Conservation (phyloP, 352 stramenopile species). For the Pythium periplocum region DNA sequence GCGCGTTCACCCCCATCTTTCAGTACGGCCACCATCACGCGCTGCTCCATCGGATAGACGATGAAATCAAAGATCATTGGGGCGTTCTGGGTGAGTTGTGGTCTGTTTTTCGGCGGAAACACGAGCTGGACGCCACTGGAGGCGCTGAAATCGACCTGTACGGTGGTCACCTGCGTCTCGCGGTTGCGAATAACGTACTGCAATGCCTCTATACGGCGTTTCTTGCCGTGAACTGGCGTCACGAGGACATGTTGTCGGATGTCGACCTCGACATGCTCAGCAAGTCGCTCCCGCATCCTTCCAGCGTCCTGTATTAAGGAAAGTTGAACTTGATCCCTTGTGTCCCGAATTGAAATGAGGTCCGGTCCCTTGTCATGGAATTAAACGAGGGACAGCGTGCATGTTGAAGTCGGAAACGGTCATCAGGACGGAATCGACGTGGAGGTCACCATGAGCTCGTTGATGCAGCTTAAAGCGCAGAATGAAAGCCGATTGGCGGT, state of each 20-base stretch:
- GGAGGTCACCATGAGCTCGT: constrained; percentile 52
- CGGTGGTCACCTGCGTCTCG: constrained; percentile 26
- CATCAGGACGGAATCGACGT: too few species aligned
- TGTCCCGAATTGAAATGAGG: constrained; percentile 2
- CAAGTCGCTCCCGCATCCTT: constrained; percentile 12
- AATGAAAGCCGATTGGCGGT: constrained; percentile 77
- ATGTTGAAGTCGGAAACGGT: too few species aligned
- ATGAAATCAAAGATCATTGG: constrained; percentile 20
- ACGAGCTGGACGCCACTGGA: constrained; percentile 33
- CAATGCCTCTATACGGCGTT: constrained; percentile 13
- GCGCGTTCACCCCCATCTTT: constrained; percentile 22
- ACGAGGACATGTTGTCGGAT: constrained; percentile 18
- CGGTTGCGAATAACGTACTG: constrained; percentile 42
- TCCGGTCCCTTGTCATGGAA: too few species aligned
- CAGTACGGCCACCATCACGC: constrained; percentile 24
- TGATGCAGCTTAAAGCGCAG: constrained; percentile 79
- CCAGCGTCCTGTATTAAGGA: not conserved
- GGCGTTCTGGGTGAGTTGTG: not conserved
- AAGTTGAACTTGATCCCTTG: constrained; percentile 7
- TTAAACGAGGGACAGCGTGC: too few species aligned
- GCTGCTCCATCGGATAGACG: constrained; percentile 33
- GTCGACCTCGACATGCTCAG: constrained; percentile 28
- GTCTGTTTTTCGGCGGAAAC: constrained; percentile 3
- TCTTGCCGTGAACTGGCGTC: not conserved
- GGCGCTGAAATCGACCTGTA: constrained; percentile 39